Evolutionary conservation across 2,329 filamentous ascomycete species (phyloP).

Genomic region (Fusarium staphyleae): DNA sequence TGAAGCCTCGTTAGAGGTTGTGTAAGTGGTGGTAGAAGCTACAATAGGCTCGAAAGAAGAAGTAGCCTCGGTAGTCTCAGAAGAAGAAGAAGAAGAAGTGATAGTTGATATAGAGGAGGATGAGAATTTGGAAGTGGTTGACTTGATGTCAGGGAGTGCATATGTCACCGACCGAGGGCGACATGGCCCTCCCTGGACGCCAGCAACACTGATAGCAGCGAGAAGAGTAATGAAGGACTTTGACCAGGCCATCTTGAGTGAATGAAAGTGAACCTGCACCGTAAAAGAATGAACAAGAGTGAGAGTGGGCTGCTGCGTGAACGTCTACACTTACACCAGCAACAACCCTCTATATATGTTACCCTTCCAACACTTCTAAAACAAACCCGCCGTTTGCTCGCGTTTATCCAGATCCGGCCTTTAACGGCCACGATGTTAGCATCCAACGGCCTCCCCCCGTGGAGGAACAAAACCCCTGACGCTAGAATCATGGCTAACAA

Average conservation of each 20-base stretch:
- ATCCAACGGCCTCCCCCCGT: conserved; percentile 13
- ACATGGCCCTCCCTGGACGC: conserved; percentile 19
- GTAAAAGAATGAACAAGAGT: conserved; percentile 2
- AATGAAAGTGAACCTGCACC: conserved; percentile 16
- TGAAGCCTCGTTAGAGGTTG: background rate
- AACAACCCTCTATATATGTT: conserved; percentile 7
- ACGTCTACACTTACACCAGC: background rate
- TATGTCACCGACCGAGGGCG: conserved; percentile 27
- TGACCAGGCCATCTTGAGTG: conserved; percentile 26
- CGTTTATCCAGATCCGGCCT: conserved; percentile 27
- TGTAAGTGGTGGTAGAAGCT: background rate
- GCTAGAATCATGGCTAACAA: conserved; percentile 18
- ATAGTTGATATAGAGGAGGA: conserved; percentile 1
- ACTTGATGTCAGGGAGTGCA: conserved; percentile 7
- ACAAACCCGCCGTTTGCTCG: conserved; percentile 1
- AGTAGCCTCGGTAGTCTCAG: background rate
- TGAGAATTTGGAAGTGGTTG: background rate
- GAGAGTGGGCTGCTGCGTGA: background rate
- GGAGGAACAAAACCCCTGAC: conserved; percentile 19
- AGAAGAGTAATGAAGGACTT: conserved; percentile 28
- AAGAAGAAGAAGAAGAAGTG: background rate
- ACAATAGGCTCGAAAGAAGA: background rate
- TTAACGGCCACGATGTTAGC: conserved; percentile 12
- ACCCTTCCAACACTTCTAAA: conserved; percentile 14
- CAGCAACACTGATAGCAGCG: conserved; percentile 6